Percentiles rank a stretch among this genome's conserved stretches.
These are phyloP conservation scores for Ceratocystis alfenasii DNA, from an alignment of 2,329 filamentous ascomycete species.

Conservation along the genomic window DNA sequence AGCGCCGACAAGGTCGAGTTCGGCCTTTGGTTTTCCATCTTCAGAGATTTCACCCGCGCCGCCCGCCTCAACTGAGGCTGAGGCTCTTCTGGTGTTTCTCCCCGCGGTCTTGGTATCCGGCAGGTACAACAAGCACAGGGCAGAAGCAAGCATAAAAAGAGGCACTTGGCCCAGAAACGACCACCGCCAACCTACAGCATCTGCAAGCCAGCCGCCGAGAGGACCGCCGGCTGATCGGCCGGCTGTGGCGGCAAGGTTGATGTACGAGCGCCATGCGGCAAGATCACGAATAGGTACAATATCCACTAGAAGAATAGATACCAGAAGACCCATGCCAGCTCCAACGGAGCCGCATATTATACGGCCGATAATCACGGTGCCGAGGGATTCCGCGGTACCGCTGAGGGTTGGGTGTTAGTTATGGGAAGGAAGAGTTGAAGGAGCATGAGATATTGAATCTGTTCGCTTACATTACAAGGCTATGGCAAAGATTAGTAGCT, in stretches of 20 bases:
- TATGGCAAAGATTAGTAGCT: not conserved
- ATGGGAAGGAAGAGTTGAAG: not conserved
- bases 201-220: slow-evolving; percentile 50
- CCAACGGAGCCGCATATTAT: slow-evolving; percentile 41
- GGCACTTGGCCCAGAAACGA: slow-evolving; percentile 54
- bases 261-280: slow-evolving; percentile 42
- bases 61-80: not conserved
- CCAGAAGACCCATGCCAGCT: slow-evolving; percentile 40
- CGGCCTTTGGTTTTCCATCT: not conserved
- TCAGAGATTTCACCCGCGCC: not conserved
- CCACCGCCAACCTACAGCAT: slow-evolving; percentile 56
- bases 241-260: slow-evolving; percentile 41
- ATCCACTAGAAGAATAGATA: slow-evolving; percentile 42
- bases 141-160: slow-evolving; percentile 42
- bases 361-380: slow-evolving; percentile 39
- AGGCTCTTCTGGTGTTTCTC: not conserved
- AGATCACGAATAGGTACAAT: slow-evolving; percentile 42
- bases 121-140: slow-evolving; percentile 43
- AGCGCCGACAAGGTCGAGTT: slow-evolving; percentile 45
- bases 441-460: not conserved
- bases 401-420: slow-evolving; percentile 15
- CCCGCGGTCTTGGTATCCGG: slow-evolving; percentile 26
- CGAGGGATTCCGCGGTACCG: slow-evolving; percentile 31
- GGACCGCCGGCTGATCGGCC: slow-evolving; percentile 43
- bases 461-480: slow-evolving; percentile 12